Evolutionary conservation across 2,329 filamentous ascomycete species (phyloP).

Genomic region (Sporothrix protearum): DNA sequence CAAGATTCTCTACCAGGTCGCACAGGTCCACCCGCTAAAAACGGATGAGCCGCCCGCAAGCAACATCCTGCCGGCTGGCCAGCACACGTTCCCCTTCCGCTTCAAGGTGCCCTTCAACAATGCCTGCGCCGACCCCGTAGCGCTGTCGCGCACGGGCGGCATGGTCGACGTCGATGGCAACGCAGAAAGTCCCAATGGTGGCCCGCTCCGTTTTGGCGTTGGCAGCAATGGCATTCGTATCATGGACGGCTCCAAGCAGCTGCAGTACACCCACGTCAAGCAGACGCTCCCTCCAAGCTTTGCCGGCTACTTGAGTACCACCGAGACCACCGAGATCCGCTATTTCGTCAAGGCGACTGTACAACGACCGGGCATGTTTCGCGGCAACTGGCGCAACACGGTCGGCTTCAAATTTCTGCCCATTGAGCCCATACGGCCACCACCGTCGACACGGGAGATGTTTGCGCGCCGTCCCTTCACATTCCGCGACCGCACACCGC

Average conservation of each 20-base stretch:
- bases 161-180: slow-evolving; percentile 53
- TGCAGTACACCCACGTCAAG: slow-evolving; percentile 69
- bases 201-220: slow-evolving; percentile 46
- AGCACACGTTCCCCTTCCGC: slow-evolving; percentile 72
- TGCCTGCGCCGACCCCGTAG: slow-evolving; percentile 55
- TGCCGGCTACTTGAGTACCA: slow-evolving; percentile 82
- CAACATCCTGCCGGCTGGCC: slow-evolving; percentile 60
- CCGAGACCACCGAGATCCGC: slow-evolving; percentile 80
- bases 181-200: slow-evolving; percentile 35
- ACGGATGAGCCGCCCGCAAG: slow-evolving; percentile 34
- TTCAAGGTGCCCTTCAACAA: slow-evolving; percentile 80
- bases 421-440: slow-evolving; percentile 78
- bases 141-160: slow-evolving; percentile 54
- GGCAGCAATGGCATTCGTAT: slow-evolving; percentile 53
- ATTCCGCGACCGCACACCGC: slow-evolving; percentile 46
- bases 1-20: slow-evolving; percentile 71
- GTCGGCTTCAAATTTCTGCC: slow-evolving; percentile 81
- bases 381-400: slow-evolving; percentile 75
- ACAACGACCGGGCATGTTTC: slow-evolving; percentile 80
- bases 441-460: slow-evolving; percentile 67
- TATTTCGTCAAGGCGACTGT: slow-evolving; percentile 97
- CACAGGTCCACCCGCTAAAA: slow-evolving; percentile 67
- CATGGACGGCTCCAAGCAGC: slow-evolving; percentile 61
- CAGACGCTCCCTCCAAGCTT: slow-evolving; percentile 85
- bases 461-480: slow-evolving; percentile 72